Evolutionary conservation across 1,139 yeast genomes (phyloP), one percentile per base, ranked within the genome.

Genomic region (Debaryomycetaceae sp.): DNA sequence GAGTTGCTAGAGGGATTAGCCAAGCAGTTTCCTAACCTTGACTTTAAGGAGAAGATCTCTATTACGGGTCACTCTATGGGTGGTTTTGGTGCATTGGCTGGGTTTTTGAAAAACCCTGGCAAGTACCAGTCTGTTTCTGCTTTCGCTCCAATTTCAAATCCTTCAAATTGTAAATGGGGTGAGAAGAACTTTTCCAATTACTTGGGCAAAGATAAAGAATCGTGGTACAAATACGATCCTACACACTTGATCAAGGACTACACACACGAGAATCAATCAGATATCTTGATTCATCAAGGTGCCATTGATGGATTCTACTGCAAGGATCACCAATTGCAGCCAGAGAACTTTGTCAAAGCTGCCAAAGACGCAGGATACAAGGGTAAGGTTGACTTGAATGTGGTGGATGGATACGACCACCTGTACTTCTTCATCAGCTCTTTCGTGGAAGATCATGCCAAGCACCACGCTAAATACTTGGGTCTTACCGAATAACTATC

Each of bases 41-140:
- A 87, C 60, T 71, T 80, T 45, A 37, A 44, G 23, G 60, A 66
- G 33, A 83, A 78, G 41, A 75, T 84, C 44, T 79, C 93, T 24
- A 82, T 93, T 51, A 83, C 95, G 8, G 98, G 98, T 38, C 98
- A 93, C 64, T 93, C 99, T 2, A 93, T 93, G 98, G 99, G 99
- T 41, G 99, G 99, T 0, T 89, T 79, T 63, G 99, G 99, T 44
- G 96, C 99, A 0, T 68, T 93, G 49, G 71, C 85, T 45, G 83
- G 95, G 13, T 91, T 80, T 62, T 69, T 93, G 45, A 79, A 75
- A 52, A 82, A 87, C 61, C 89, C 93, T 1, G 86, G 83, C 4
- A 73, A 73, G 57, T 93, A 86, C 73, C 81, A 80, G 62, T 83
- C 95, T 1, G 95, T 87, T 34, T 81, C 91, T 49, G 98, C 97